phyloP scores from a whole-genome alignment of 2,329 filamentous ascomycete genomes.

The Phaeosphaeria sp. region DNA sequence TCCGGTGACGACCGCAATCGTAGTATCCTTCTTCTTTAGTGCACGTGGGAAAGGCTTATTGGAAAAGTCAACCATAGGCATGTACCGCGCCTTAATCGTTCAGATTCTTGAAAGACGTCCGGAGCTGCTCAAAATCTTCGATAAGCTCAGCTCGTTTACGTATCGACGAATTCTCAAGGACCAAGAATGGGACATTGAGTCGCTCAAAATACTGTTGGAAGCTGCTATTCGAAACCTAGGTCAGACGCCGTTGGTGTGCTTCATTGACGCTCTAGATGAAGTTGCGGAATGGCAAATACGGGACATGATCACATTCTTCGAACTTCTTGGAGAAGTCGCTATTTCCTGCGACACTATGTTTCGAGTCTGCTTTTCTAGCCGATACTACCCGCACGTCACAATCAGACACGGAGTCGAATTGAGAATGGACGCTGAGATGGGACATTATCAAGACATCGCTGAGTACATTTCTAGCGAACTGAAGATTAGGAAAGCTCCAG shows the following conservation, averaged over 20 bases:
- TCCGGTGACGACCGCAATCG: too few species aligned
- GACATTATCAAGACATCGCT: conserved; percentile 48
- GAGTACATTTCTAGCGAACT: conserved; percentile 28
- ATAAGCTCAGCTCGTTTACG: too few species aligned
- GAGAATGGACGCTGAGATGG: conserved; percentile 46
- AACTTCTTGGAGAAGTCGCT: conserved; percentile 44
- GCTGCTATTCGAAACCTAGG: too few species aligned
- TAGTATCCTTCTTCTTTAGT: too few species aligned
- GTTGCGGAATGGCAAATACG: conserved; percentile 53
- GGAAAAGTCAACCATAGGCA: too few species aligned
- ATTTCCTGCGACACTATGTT: conserved; percentile 22
- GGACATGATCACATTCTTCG: conserved; percentile 55
- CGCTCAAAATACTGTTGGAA: too few species aligned
- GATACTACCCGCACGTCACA: conserved; percentile 57
- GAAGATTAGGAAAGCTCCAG: conserved; percentile 26
- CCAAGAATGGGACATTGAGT: too few species aligned
- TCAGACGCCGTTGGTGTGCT: conserved; percentile 9
- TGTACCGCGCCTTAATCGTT: too few species aligned
- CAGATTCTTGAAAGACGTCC: too few species aligned
- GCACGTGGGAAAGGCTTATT: too few species aligned
- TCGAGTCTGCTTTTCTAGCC: conserved; percentile 20
- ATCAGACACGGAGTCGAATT: conserved; percentile 36
- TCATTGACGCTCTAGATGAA: conserved; percentile 59
- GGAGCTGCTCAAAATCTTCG: too few species aligned
- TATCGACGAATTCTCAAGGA: too few species aligned